phyloP scores from a whole-genome alignment of 2,329 filamentous ascomycete species.

The Acephala macrosclerotiorum region DNA sequence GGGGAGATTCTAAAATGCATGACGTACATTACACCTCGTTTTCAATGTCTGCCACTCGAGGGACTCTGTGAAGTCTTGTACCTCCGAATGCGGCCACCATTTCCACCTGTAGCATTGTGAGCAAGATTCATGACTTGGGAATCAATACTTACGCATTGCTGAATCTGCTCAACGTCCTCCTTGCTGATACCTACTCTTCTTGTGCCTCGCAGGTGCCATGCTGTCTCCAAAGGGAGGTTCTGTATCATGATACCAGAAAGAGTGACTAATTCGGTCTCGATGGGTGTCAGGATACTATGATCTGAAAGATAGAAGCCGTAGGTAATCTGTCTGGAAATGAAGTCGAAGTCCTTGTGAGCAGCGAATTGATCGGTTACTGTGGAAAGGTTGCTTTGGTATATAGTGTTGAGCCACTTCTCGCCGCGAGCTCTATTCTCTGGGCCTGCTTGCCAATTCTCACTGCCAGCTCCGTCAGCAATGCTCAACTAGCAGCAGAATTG shows the following conservation, averaged over 20 bases:
- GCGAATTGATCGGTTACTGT: slow-evolving; percentile 48
- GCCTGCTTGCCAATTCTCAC: slow-evolving; percentile 65
- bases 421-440: slow-evolving; percentile 60
- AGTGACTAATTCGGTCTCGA: slow-evolving; percentile 63
- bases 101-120: slow-evolving; percentile 43
- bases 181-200: slow-evolving; percentile 53
- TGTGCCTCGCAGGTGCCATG: slow-evolving; percentile 61
- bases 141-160: slow-evolving; percentile 42
- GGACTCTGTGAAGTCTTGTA: slow-evolving; percentile 45
- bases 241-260: slow-evolving; percentile 64
- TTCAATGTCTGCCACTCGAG: slow-evolving; percentile 49
- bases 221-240: slow-evolving; percentile 58
- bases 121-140: neutral
- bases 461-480: slow-evolving; percentile 44
- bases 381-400: slow-evolving; percentile 46
- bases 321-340: slow-evolving; percentile 61
- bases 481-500: no score
- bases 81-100: slow-evolving; percentile 47
- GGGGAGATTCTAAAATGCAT: neutral
- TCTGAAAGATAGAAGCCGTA: slow-evolving; percentile 66
- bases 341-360: slow-evolving; percentile 57
- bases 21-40: slow-evolving; percentile 45
- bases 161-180: slow-evolving; percentile 50
- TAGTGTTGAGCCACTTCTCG: slow-evolving; percentile 60
- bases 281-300: slow-evolving; percentile 58